Conservation (phyloP, 139 green algal genomes). For the Choricystis sp. region DNA sequence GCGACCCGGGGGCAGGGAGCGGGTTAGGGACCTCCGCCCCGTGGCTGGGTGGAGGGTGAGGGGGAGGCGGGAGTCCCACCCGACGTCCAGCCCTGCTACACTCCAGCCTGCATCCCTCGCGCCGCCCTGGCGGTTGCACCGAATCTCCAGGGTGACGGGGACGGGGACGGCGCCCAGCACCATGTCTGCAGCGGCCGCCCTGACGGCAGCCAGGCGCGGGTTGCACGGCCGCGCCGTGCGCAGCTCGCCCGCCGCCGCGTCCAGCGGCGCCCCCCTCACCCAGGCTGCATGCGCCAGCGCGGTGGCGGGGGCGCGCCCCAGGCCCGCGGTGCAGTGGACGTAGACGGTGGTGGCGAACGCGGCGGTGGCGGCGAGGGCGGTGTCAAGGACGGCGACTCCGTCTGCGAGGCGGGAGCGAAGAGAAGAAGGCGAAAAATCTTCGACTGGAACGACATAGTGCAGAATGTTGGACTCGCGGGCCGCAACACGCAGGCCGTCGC, state of each 20-base stretch:
- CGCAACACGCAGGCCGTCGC: background rate
- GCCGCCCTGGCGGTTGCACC: no score
- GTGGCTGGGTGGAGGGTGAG: no score
- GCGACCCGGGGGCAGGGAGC: background rate
- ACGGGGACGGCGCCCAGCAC: background rate
- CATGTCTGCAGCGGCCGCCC: background rate
- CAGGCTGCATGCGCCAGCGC: background rate
- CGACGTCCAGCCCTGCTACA: no score
- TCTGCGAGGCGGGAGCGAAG: background rate
- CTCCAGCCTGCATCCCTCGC: no score
- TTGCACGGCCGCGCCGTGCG: background rate
- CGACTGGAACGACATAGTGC: background rate
- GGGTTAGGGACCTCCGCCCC: background rate
- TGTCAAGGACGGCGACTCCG: background rate
- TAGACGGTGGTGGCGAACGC: conserved; percentile 38
- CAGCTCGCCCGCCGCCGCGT: background rate
- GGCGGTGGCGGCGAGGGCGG: background rate
- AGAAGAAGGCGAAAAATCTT: background rate
- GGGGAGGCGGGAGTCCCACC: no score
- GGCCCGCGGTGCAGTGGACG: conserved; percentile 60
- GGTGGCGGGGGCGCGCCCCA: conserved; percentile 28
- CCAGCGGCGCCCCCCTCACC: background rate
- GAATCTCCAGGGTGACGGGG: no score
- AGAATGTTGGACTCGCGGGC: background rate
- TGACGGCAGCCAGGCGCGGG: background rate